Percentiles rank a stretch among this genome's conserved stretches.
These are phyloP conservation scores for Sarcomyxa edulis DNA, from an alignment of 768 basidiomycete genomes.

Conservation along the genomic window DNA sequence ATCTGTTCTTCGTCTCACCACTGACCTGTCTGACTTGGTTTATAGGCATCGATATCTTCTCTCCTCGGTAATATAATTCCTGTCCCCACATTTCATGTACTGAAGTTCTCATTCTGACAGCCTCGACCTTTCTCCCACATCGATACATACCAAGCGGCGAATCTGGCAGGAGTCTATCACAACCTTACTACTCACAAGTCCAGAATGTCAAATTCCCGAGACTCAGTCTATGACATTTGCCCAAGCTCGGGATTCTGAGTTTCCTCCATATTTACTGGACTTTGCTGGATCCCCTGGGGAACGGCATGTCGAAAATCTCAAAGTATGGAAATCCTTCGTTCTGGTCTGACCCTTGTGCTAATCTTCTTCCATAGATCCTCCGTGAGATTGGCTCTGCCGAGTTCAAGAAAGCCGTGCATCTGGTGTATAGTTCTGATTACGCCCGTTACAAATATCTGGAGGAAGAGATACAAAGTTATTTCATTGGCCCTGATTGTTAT, in stretches of 20 bases:
- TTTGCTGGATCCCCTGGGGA: constrained; percentile 64
- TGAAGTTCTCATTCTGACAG: constrained; percentile 24
- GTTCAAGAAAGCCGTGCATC: constrained; percentile 48
- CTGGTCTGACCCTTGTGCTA: neutral
- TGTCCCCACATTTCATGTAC: neutral
- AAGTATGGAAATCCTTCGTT: constrained; percentile 33
- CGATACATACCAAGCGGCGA: constrained; percentile 58
- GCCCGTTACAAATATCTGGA: constrained; percentile 42
- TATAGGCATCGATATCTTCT: constrained; percentile 75
- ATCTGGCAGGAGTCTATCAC: constrained; percentile 80
- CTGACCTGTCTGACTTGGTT: neutral
- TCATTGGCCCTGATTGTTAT: constrained; percentile 69
- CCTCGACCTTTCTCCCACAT: constrained; percentile 50
- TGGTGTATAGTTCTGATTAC: constrained; percentile 42
- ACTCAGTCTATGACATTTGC: constrained; percentile 54
- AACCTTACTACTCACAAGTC: constrained; percentile 56
- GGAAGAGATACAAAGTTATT: constrained; percentile 48
- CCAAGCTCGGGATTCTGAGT: constrained; percentile 49
- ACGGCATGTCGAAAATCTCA: constrained; percentile 73
- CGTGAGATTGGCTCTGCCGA: constrained; percentile 57
- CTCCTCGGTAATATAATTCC: constrained; percentile 49
- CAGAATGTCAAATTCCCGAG: constrained; percentile 53
- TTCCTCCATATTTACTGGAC: constrained; percentile 64
- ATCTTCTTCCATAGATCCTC: constrained; percentile 45
- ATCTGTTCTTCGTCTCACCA: constrained; percentile 8